These are phyloP conservation scores for Scheffersomyces segobiensis DNA, from an alignment of 1,139 yeast species.

Conservation along the genomic window DNA sequence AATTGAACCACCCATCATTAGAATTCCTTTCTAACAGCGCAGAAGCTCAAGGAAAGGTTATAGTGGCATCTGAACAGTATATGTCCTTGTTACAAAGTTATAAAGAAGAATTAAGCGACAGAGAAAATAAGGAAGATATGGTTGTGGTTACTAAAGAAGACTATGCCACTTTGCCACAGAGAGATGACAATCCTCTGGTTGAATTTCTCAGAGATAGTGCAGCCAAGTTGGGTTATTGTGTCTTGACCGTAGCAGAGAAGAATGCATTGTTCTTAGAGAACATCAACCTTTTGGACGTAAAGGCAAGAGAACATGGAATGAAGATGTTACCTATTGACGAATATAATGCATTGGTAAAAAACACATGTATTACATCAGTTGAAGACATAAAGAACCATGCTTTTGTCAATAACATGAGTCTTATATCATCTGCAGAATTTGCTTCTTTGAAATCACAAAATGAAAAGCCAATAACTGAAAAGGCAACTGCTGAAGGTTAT, in stretches of 20 bases:
- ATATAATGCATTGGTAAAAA: slow-evolving; percentile 33
- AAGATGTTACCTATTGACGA: slow-evolving; percentile 24
- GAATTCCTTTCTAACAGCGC: slow-evolving; percentile 1
- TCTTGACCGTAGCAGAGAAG: slow-evolving; percentile 1
- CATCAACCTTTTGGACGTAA: slow-evolving; percentile 21
- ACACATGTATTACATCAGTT: slow-evolving; percentile 40
- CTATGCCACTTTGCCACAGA: slow-evolving; percentile 8
- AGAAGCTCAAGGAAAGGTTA: not conserved
- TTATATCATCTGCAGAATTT: slow-evolving; percentile 29
- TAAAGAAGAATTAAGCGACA: slow-evolving; percentile 7
- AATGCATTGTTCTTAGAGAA: slow-evolving; percentile 1
- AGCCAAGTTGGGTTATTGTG: not conserved
- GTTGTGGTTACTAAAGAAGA: slow-evolving; percentile 18
- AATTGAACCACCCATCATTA: slow-evolving; percentile 5
- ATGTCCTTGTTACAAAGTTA: slow-evolving; percentile 8
- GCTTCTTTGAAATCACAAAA: slow-evolving; percentile 15
- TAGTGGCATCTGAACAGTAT: slow-evolving; percentile 3
- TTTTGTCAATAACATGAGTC: slow-evolving; percentile 25
- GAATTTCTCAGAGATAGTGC: not conserved
- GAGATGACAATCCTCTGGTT: slow-evolving; percentile 4
- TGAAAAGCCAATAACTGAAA: slow-evolving; percentile 8
- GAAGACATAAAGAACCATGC: slow-evolving; percentile 31
- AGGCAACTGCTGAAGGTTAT: slow-evolving; percentile 14
- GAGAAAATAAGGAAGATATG: slow-evolving; percentile 3
- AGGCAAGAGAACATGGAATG: slow-evolving; percentile 23